Evolutionary conservation across 1,284 basidiomycete genomes (phyloP).

Genomic region (Moniliella sp.): DNA sequence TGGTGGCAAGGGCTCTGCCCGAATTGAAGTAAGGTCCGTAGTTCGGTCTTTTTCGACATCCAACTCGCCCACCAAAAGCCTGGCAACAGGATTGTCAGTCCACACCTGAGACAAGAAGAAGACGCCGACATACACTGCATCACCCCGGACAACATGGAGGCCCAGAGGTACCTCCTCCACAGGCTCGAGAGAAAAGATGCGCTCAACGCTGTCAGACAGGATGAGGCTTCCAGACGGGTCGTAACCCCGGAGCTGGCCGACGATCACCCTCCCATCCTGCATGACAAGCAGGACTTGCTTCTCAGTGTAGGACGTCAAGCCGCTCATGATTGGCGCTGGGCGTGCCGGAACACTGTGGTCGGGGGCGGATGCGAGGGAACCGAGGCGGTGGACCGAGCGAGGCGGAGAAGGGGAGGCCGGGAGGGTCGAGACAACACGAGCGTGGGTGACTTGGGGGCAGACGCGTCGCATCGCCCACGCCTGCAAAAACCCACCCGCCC

Average conservation of each 20-base stretch:
- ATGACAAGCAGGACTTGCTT: conserved; percentile 64
- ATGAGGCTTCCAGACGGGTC: conserved; percentile 24
- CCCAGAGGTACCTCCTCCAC: conserved; percentile 89
- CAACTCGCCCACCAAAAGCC: conserved; percentile 69
- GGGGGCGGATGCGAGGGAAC: too few species aligned
- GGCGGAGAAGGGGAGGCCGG: background rate
- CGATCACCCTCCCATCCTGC: conserved; percentile 68
- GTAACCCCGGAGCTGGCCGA: conserved; percentile 20
- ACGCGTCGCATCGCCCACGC: too few species aligned
- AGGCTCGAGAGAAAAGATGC: conserved; percentile 38
- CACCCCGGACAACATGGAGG: conserved; percentile 84
- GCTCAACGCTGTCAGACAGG: conserved; percentile 17
- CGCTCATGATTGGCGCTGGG: too few species aligned
- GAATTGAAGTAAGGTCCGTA: conserved; percentile 55
- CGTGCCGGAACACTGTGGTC: too few species aligned
- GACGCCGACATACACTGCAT: conserved; percentile 56
- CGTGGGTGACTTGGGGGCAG: background rate
- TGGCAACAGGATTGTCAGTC: conserved; percentile 27
- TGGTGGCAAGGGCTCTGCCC: conserved; percentile 71
- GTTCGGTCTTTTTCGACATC: conserved; percentile 63
- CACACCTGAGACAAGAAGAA: background rate
- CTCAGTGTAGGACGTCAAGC: conserved; percentile 20
- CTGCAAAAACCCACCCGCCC: too few species aligned
- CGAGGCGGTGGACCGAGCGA: background rate
- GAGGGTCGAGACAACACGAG: background rate